A percentile compares a stretch with the other conserved stretches of the same genome.
Evolutionary conservation across 345 rosid species (phyloP).

Genomic region (Schrenkiella parvula): DNA sequence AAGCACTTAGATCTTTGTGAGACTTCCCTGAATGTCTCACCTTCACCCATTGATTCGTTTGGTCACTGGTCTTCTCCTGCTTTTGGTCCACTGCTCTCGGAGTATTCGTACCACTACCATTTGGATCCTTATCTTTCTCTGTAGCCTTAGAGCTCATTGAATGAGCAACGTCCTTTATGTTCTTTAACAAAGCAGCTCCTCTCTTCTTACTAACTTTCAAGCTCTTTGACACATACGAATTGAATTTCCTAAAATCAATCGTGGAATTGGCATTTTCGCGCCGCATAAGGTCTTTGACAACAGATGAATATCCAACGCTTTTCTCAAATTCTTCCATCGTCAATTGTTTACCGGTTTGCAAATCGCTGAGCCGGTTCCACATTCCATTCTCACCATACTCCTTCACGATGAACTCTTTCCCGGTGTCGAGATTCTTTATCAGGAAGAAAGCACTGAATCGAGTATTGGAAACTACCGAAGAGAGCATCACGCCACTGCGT

Average conservation of each 20-base stretch:
- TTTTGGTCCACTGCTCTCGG: slow-evolving; percentile 24
- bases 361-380: slow-evolving; percentile 92
- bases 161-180: slow-evolving; percentile 74
- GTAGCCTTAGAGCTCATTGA: slow-evolving; percentile 47
- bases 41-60: slow-evolving; percentile 67
- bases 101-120: slow-evolving; percentile 2
- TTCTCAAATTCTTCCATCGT: slow-evolving; percentile 93
- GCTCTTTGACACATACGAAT: slow-evolving; percentile 64
- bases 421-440: slow-evolving; percentile 85
- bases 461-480: slow-evolving; percentile 35
- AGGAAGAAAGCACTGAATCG: slow-evolving; percentile 64
- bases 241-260: slow-evolving; percentile 38
- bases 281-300: slow-evolving; percentile 83
- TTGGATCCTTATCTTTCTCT: slow-evolving; percentile 50
- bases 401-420: slow-evolving; percentile 78
- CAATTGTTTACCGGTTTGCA: slow-evolving; percentile 87
- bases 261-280: slow-evolving; percentile 39
- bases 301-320: slow-evolving; percentile 71
- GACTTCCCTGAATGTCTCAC: slow-evolving; percentile 79
- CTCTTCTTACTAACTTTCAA: slow-evolving; percentile 71
- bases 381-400: slow-evolving; percentile 67
- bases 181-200: slow-evolving; percentile 80
- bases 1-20: slow-evolving; percentile 72
- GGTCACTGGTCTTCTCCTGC: slow-evolving; percentile 37
- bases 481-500: slow-evolving; percentile 18